phyloP scores from a whole-genome alignment of 139 green algal genomes.

The Raphidocelis subcapitata region DNA sequence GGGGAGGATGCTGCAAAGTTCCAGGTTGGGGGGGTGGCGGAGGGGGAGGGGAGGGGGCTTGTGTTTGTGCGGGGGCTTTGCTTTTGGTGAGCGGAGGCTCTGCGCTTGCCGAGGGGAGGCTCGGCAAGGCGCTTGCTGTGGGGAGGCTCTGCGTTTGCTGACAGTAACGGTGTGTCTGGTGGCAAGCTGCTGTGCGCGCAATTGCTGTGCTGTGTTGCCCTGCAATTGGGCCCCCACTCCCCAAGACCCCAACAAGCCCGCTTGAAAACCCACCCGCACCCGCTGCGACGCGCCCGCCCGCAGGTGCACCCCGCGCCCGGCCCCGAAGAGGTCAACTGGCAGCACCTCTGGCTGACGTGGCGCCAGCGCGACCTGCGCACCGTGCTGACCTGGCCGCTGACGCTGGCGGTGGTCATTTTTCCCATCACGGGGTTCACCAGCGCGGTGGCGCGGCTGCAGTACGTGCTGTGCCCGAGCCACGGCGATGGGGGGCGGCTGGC shows the following conservation, averaged over 20 bases:
- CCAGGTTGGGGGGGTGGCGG: too few relatives aligned
- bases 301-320: slow-evolving; percentile 58
- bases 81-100: too few relatives aligned
- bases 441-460: slow-evolving; percentile 28
- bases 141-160: too few relatives aligned
- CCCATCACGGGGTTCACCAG: slow-evolving; percentile 54
- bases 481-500: background rate
- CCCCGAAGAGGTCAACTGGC: slow-evolving; percentile 71
- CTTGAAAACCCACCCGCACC: too few relatives aligned
- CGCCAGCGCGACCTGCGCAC: slow-evolving; percentile 46
- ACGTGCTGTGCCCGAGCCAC: slow-evolving; percentile 49
- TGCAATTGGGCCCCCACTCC: too few relatives aligned
- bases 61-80: too few relatives aligned
- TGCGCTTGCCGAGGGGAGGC: too few relatives aligned
- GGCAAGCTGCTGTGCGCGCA: too few relatives aligned
- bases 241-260: too few relatives aligned
- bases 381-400: slow-evolving; percentile 35
- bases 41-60: background rate
- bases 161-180: too few relatives aligned
- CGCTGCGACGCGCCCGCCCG: background rate
- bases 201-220: too few relatives aligned
- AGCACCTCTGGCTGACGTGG: slow-evolving; percentile 48
- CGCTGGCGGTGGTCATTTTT: slow-evolving; percentile 52
- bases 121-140: too few relatives aligned
- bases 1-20: slow-evolving; percentile 48